Evolutionary conservation across 192 early-diverging fungal genomes (phyloP), one percentile per base, ranked within the genome.

Genomic region (Podila horticola): DNA sequence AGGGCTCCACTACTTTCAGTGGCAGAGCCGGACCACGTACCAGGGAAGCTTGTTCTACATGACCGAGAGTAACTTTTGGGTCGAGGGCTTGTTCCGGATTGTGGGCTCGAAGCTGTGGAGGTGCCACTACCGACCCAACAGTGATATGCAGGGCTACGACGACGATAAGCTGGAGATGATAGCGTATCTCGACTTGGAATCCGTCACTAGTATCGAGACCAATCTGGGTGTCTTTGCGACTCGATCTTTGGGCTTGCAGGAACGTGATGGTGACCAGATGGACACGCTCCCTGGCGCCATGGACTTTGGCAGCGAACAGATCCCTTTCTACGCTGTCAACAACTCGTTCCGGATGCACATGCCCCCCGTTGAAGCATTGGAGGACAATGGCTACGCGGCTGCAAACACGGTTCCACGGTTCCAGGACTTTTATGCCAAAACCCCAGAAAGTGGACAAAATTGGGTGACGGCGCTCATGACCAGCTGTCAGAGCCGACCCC

Each of bases 1-100:
- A 2, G 74, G 74, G 0, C 51, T 77, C 9, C 20, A 58, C 8
- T 77, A 77, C 26, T 77, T 77, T 33, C 62, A 65, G 4, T 77
- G 74, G 74, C 68, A 66, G 24, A 29, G 58, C 28, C 68, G 20
- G 6, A 9, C 57, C 4, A 5, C 30, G 3, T 71, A 61, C 52
- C 41, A 66, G 13, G 74, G 57, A 0, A 5, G 4, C 6, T 24
- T 77, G 20, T 71, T 66, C 45, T 77, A 62, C 52, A n/a, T 51
- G 57, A 66, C 68, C 9, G 66, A 75, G 41, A 22, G 26, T 9
- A 6, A n/a, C 4, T 4, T 17, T 5, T 77, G 74, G 74, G 65
- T 36, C 7, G 57, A 77, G 4, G 74, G 55, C 9, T 41, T 49
- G 63, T 77, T 77, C 26, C 28, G 38, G 13, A 64, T 77, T 20